These are phyloP conservation scores for Phytophthora kernoviae DNA, from an alignment of 352 stramenopile species.

Conservation along the genomic window DNA sequence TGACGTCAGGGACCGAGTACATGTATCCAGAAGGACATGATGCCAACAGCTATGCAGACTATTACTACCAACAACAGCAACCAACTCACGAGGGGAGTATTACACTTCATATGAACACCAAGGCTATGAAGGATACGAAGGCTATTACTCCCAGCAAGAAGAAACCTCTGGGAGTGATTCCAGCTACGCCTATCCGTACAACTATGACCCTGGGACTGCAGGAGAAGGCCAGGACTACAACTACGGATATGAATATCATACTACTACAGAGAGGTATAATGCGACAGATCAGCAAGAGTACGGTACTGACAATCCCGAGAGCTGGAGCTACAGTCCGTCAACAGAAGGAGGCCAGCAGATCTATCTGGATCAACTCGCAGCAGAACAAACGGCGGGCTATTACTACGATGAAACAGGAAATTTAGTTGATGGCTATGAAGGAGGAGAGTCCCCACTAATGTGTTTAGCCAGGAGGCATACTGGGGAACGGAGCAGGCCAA, in stretches of 20 bases:
- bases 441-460: conserved; percentile 17
- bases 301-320: background rate
- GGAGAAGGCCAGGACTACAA: conserved; percentile 11
- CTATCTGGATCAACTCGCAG: conserved; percentile 30
- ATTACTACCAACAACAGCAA: conserved; percentile 18
- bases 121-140: conserved; percentile 10
- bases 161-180: background rate
- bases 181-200: conserved; percentile 16
- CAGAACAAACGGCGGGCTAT: conserved; percentile 22
- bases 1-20: too few species aligned
- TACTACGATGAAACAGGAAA: conserved; percentile 35
- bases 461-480: conserved; percentile 56
- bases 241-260: conserved; percentile 4
- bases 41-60: conserved; percentile 12
- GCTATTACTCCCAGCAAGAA: conserved; percentile 17
- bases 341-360: conserved; percentile 14
- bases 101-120: conserved; percentile 12
- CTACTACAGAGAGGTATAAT: conserved; percentile 1
- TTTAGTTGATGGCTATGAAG: conserved; percentile 20
- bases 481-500: conserved; percentile 50
- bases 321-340: conserved; percentile 11
- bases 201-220: conserved; percentile 3
- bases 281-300: conserved; percentile 2
- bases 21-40: conserved; percentile 24
- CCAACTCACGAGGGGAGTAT: background rate